phyloP scores from a whole-genome alignment of 2,329 filamentous ascomycete species.

The Neodidymelliopsis sp. region DNA sequence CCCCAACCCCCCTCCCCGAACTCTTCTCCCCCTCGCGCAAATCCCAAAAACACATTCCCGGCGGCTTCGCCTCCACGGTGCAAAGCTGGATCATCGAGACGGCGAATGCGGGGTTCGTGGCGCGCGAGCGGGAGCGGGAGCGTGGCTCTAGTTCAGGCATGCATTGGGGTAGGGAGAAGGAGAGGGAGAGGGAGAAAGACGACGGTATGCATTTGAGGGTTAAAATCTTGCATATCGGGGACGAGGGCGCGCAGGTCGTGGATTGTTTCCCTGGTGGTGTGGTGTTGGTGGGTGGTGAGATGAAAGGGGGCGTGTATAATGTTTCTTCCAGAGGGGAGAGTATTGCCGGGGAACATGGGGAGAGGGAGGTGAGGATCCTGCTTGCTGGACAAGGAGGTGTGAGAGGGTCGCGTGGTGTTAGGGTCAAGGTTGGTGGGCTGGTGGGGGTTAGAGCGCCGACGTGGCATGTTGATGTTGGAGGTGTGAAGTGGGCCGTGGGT shows the following conservation, averaged over 20 bases:
- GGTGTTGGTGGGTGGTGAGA: constrained; percentile 31
- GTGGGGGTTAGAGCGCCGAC: constrained; percentile 50
- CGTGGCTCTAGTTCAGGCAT: not conserved
- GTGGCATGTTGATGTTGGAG: constrained; percentile 52
- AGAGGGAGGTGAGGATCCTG: constrained; percentile 27
- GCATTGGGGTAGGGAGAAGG: constrained; percentile 1
- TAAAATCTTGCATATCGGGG: constrained; percentile 8
- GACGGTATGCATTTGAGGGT: constrained; percentile 37
- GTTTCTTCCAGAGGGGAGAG: constrained; percentile 16
- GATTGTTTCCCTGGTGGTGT: constrained; percentile 33
- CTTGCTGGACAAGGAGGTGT: constrained; percentile 40
- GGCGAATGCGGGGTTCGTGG: constrained; percentile 27
- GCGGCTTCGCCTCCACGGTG: constrained; percentile 59
- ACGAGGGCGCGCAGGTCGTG: constrained; percentile 10
- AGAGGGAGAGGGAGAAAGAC: constrained; percentile 30
- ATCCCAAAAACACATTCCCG: constrained; percentile 57
- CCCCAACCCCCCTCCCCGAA: constrained; percentile 55
- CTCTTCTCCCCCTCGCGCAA: constrained; percentile 62
- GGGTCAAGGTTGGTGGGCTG: constrained; percentile 33
- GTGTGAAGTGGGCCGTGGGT: constrained; percentile 48
- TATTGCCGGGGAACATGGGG: not conserved
- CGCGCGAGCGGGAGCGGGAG: constrained; percentile 24
- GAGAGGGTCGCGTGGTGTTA: constrained; percentile 26
- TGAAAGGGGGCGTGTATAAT: constrained; percentile 25
- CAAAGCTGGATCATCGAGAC: constrained; percentile 60